Conservation (phyloP, 2,329 filamentous ascomycete species). For the Periglandula ipomoeae region DNA sequence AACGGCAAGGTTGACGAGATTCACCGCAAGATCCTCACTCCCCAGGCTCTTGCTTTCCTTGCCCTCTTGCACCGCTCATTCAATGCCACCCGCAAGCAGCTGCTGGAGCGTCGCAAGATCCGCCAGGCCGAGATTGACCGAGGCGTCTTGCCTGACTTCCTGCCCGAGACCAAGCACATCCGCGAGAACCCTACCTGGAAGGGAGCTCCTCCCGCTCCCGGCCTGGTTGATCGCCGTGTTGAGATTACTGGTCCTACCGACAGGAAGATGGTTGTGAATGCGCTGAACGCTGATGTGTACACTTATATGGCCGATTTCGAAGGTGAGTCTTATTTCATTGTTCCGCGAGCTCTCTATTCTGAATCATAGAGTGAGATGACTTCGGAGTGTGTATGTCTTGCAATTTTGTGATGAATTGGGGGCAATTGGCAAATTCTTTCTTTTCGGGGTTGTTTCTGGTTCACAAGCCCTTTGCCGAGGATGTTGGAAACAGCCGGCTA, state of each 20-base stretch:
- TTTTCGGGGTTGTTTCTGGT: too few relatives aligned
- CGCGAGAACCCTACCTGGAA: constrained; percentile 92
- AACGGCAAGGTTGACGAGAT: constrained; percentile 68
- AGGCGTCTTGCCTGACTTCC: constrained; percentile 82
- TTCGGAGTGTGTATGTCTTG: too few relatives aligned
- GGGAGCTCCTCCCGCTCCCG: constrained; percentile 83
- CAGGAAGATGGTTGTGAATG: constrained; percentile 98
- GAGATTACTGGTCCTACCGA: constrained; percentile 98
- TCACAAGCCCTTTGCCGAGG: too few relatives aligned
- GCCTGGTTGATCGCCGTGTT: constrained; percentile 83
- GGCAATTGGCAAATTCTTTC: too few relatives aligned
- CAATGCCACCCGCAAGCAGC: constrained; percentile 76
- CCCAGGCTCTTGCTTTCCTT: constrained; percentile 83
- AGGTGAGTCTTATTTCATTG: constrained; percentile 59
- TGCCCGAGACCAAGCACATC: constrained; percentile 91
- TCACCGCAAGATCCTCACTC: constrained; percentile 85
- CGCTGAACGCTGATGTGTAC: constrained; percentile 90
- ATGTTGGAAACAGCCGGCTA: too few relatives aligned
- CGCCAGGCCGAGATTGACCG: constrained; percentile 91
- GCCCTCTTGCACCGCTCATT: constrained; percentile 92
- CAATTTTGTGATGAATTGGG: too few relatives aligned
- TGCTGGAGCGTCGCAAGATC: constrained; percentile 76
- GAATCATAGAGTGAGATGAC: too few relatives aligned
- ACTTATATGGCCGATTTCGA: constrained; percentile 99
- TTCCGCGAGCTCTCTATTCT: too few relatives aligned